These are phyloP conservation scores for Rhodotorula toruloides DNA, from an alignment of 768 basidiomycete genomes.

Conservation along the genomic window DNA sequence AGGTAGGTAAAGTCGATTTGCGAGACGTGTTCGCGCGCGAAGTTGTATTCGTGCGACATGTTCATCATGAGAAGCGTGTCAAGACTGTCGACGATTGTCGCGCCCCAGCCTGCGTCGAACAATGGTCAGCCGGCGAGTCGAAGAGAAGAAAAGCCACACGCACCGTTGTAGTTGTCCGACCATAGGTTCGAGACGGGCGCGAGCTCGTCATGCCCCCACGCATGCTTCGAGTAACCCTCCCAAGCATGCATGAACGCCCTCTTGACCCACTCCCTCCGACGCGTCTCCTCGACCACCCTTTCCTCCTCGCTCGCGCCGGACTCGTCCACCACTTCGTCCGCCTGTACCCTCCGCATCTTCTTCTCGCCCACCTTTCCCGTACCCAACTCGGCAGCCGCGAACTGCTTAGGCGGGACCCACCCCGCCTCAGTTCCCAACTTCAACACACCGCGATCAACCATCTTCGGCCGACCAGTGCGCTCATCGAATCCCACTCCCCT, in stretches of 20 bases:
- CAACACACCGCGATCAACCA: not conserved
- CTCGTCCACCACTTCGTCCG: constrained; percentile 27
- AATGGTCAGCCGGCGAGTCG: not conserved
- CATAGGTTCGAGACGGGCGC: constrained; percentile 25
- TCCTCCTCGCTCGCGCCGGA: constrained; percentile 10
- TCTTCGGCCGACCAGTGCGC: constrained; percentile 6
- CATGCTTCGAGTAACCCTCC: constrained; percentile 39
- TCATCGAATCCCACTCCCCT: constrained; percentile 15
- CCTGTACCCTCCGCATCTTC: constrained; percentile 30
- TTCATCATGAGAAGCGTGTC: constrained; percentile 44
- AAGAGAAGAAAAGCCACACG: not conserved
- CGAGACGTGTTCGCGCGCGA: constrained; percentile 44
- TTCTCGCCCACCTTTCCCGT: constrained; percentile 9
- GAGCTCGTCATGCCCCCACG: constrained; percentile 44
- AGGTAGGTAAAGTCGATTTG: constrained; percentile 42
- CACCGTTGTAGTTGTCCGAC: constrained; percentile 41
- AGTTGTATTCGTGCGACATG: constrained; percentile 43
- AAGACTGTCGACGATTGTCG: constrained; percentile 43
- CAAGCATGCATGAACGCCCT: constrained; percentile 42
- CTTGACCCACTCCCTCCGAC: constrained; percentile 44
- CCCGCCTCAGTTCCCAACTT: constrained; percentile 8
- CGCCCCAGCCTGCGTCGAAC: constrained; percentile 39
- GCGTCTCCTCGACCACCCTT: constrained; percentile 36
- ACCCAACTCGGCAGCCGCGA: constrained; percentile 7
- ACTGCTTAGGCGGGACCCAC: not conserved